Conservation (phyloP, 2,329 filamentous ascomycete genomes). For the Chalaropsis thielavioides region DNA sequence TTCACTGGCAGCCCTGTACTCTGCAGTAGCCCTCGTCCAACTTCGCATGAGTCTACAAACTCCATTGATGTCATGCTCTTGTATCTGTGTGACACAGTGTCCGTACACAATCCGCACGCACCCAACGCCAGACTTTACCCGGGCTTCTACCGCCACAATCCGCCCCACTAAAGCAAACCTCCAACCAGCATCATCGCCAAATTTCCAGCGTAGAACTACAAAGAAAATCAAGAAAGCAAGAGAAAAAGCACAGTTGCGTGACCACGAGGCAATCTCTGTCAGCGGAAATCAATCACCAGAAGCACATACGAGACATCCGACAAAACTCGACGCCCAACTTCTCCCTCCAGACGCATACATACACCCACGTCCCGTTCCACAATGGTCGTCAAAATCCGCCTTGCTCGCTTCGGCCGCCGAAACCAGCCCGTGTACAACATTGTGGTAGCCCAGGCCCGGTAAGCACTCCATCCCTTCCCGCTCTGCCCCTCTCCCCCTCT, state of each 20-base stretch:
- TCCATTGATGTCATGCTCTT: background rate
- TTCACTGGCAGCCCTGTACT: background rate
- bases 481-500: background rate
- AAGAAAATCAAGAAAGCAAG: background rate
- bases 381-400: slow-evolving; percentile 89
- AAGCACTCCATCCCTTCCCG: slow-evolving; percentile 23
- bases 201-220: background rate
- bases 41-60: background rate
- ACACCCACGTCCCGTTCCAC: background rate
- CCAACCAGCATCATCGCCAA: background rate
- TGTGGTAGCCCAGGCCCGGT: slow-evolving; percentile 85
- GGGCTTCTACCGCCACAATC: background rate
- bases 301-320: background rate
- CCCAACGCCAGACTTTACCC: background rate
- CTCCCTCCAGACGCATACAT: background rate
- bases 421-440: slow-evolving; percentile 96
- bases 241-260: background rate
- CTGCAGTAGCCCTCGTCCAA: background rate
- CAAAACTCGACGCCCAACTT: background rate
- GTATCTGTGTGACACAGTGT: slow-evolving; percentile 1
- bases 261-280: background rate
- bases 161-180: slow-evolving; percentile 4
- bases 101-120: background rate
- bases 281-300: background rate
- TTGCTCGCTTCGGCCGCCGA: slow-evolving; percentile 81